Percentiles rank a stretch among this genome's conserved stretches.
These are phyloP conservation scores for Gnetum montanum DNA, from an alignment of 75 land plant genomes.

Conservation along the genomic window DNA sequence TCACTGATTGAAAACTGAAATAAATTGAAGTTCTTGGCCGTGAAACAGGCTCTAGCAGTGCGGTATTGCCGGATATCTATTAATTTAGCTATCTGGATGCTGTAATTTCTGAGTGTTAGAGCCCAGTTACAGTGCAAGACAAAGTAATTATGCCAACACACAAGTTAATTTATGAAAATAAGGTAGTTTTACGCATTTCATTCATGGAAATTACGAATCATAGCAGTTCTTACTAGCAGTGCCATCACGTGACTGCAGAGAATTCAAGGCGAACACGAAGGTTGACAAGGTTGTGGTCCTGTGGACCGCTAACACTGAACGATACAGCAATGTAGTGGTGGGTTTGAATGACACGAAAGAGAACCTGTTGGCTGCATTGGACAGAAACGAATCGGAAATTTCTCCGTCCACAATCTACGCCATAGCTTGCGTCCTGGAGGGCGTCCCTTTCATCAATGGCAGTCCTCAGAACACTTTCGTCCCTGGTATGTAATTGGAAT, in stretches of 20 bases:
- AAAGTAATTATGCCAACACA: too few relatives aligned
- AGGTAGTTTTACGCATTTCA: too few relatives aligned
- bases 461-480: conserved; percentile 52
- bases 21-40: too few relatives aligned
- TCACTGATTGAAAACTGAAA: too few relatives aligned
- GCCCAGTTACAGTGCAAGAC: too few relatives aligned
- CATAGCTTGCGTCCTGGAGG: conserved; percentile 34
- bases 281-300: conserved; percentile 40
- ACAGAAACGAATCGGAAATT: conserved; percentile 27
- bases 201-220: neutral
- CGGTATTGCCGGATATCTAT: too few relatives aligned
- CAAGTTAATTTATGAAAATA: too few relatives aligned
- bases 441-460: conserved; percentile 45
- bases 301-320: conserved; percentile 49
- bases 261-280: conserved; percentile 34
- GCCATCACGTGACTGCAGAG: neutral
- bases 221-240: neutral
- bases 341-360: conserved; percentile 45
- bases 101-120: too few relatives aligned
- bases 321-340: conserved; percentile 45
- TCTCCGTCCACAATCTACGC: conserved; percentile 43
- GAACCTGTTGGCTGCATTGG: conserved; percentile 26
- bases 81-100: too few relatives aligned
- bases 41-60: too few relatives aligned
- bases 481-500: conserved; percentile 20